Base-by-base conservation (phyloP, 305 asterid species). In the Andrographis paniculata region DNA sequence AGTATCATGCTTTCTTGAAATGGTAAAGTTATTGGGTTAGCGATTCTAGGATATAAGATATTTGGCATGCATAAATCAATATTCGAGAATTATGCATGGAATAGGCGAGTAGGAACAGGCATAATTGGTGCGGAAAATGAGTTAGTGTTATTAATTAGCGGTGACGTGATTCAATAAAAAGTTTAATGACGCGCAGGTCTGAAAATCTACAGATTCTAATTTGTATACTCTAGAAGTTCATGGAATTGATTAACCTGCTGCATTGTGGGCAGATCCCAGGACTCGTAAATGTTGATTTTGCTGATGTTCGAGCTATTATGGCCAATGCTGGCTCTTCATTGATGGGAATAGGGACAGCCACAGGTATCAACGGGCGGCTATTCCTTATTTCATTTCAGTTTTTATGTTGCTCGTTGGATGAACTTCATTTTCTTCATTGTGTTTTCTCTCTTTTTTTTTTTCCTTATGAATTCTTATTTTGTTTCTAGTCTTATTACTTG, bases 231-330 rank as follows among this genome's bases (percentile, higher is more conserved):
- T 21, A 36, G 45, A 47, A 48, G 56, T 42, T 27, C 22, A 14
- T 42, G 45, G 55, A 41, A 42, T 56, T 22, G 44, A 37, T 37
- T 58, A 46, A 27, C 57, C 22, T 42, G 14, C 61, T 74, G 30
- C 58, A 33, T 61, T 57, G 48, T 28, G 50, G 68, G 72, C 87
- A 87, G 98, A 75, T 85, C 50, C 94, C 96, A 0, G 95, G 94
- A 55, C 72, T 89, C 50, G 98, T 89, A 16, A 89, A 89, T 71
- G 98, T 89, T 22, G 98, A 89, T 73, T 89, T 89, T 80, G 98
- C 98, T 56, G 98, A 89, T 67, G 95, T 89, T 49, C 84, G 94
- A 50, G 96, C 98, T 52, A 83, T 89, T 59, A 89, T 89, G 98
- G 94, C 83, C 48, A 80, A 66, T 71, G 95, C 98, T 13, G 98